phyloP scores from a whole-genome alignment of 1,284 basidiomycete genomes.

The Tilletia setariae region DNA sequence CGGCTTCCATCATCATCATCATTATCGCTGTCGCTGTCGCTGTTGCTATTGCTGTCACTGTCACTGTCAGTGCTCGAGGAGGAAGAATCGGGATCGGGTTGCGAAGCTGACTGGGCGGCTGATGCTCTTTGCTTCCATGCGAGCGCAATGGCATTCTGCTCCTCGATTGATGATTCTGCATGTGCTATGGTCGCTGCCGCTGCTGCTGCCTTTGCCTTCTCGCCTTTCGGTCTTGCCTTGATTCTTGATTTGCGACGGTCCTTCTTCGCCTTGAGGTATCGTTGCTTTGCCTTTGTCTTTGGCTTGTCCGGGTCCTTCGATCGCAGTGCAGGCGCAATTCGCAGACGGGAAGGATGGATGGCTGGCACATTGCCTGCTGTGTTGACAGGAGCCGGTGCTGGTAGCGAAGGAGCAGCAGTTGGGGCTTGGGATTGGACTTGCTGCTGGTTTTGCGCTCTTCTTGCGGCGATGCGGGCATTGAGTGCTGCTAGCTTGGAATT shows the following conservation, averaged over 20 bases:
- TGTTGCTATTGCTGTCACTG: background rate
- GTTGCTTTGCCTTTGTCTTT: constrained; percentile 49
- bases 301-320: constrained; percentile 27
- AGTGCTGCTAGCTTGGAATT: constrained; percentile 34
- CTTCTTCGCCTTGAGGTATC: constrained; percentile 51
- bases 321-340: constrained; percentile 30
- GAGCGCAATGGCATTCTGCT: background rate
- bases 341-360: constrained; percentile 43
- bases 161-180: background rate
- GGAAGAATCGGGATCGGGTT: background rate
- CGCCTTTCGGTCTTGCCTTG: constrained; percentile 35
- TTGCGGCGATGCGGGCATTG: constrained; percentile 33
- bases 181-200: background rate
- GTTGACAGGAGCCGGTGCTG: constrained; percentile 6
- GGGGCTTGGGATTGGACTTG: background rate
- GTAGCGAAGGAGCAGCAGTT: constrained; percentile 17
- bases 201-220: constrained; percentile 21
- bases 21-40: background rate
- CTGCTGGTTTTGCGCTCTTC: constrained; percentile 23
- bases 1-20: background rate
- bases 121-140: background rate
- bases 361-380: constrained; percentile 11
- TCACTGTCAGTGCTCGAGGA: constrained; percentile 5
- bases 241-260: constrained; percentile 39
- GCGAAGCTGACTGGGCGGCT: background rate